These are phyloP conservation scores for Corniculantispora saksenae DNA, from an alignment of 2,329 filamentous ascomycete species.

Conservation along the genomic window DNA sequence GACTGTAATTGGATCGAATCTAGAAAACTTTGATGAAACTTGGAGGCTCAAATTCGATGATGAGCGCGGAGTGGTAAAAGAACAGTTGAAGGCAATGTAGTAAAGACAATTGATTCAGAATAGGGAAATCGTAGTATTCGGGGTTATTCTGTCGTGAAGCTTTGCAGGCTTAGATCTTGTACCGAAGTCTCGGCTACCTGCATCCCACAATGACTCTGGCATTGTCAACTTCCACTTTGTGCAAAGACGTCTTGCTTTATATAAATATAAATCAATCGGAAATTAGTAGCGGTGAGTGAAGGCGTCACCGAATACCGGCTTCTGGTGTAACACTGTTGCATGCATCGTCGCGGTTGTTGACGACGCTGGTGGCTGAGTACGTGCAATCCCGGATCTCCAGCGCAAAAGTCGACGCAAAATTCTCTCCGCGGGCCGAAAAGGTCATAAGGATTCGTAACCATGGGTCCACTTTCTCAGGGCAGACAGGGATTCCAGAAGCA, in stretches of 20 bases:
- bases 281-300: not conserved
- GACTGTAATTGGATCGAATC: not conserved
- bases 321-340: not conserved
- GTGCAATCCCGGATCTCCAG: not conserved
- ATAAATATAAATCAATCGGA: not conserved
- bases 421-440: not conserved
- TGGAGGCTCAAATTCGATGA: too few species aligned
- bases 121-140: too few species aligned
- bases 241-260: not conserved
- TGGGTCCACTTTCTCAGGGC: not conserved
- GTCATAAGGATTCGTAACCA: slow-evolving; percentile 2
- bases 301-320: slow-evolving; percentile 8
- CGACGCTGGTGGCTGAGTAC: slow-evolving; percentile 12
- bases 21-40: not conserved
- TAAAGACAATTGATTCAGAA: too few species aligned
- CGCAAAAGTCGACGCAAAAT: not conserved
- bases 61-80: too few species aligned
- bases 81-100: too few species aligned
- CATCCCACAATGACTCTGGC: not conserved
- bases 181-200: too few species aligned
- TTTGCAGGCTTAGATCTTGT: too few species aligned
- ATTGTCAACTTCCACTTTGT: not conserved
- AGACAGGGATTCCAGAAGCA: not conserved
- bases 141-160: too few species aligned
- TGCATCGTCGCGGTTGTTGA: slow-evolving; percentile 1